Percentiles rank a stretch among this genome's conserved stretches.
Evolutionary conservation across 2,329 filamentous ascomycete genomes (phyloP).

Genomic region (Aspergillaceae sp.): DNA sequence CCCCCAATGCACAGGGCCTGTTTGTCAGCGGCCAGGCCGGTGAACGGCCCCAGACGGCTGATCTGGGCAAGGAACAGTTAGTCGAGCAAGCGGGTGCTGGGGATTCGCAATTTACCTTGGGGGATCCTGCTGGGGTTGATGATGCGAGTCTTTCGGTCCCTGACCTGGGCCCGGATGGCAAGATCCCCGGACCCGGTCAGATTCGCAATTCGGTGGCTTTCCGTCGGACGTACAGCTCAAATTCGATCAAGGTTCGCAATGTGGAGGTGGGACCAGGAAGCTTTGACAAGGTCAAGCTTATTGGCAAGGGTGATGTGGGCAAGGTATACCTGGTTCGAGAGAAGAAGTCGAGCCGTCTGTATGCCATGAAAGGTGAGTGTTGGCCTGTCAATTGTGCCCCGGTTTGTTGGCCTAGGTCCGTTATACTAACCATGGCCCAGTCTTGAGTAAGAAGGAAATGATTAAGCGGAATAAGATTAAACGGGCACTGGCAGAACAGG

Average conservation of each 20-base stretch:
- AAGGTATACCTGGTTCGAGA: conserved; percentile 97
- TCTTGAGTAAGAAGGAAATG: conserved; percentile 99
- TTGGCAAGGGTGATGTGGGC: conserved; percentile 96
- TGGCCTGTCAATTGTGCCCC: neutral
- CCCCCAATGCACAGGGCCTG: conserved; percentile 90
- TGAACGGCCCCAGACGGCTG: conserved; percentile 72
- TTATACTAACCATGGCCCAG: conserved; percentile 44
- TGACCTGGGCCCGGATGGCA: conserved; percentile 44
- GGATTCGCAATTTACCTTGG: conserved; percentile 46
- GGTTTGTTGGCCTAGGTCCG: neutral
- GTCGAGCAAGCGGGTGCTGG: conserved; percentile 48
- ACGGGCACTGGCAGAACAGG: conserved; percentile 90
- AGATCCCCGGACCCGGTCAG: conserved; percentile 59
- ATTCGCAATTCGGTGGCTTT: conserved; percentile 64
- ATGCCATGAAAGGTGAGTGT: conserved; percentile 90
- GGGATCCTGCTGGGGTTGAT: conserved; percentile 34
- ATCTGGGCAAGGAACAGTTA: conserved; percentile 74
- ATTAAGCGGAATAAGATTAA: conserved; percentile 99
- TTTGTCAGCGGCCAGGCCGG: conserved; percentile 57
- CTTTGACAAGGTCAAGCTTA: conserved; percentile 99
- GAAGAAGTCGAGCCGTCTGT: conserved; percentile 91
- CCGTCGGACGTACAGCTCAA: conserved; percentile 93
- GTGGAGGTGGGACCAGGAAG: conserved; percentile 92
- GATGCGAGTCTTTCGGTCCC: conserved; percentile 22
- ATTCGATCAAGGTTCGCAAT: conserved; percentile 96